These are phyloP conservation scores for Alternaria viburni DNA, from an alignment of 2,329 filamentous ascomycete species.

Conservation along the genomic window DNA sequence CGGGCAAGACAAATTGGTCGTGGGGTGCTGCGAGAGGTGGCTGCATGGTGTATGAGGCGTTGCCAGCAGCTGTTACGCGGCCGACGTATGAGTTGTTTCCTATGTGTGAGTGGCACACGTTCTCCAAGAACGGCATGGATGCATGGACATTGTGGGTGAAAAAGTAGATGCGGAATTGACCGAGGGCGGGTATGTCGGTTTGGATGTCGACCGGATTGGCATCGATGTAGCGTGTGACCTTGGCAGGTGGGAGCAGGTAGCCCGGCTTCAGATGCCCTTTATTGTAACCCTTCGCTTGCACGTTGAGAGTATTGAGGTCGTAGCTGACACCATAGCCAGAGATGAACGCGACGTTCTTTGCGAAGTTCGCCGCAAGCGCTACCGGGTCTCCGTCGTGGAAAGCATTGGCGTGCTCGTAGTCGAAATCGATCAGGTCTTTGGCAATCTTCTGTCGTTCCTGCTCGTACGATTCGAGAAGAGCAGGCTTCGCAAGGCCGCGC, in stretches of 20 bases:
- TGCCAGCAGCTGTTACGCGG: constrained; percentile 65
- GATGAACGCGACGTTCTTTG: constrained; percentile 74
- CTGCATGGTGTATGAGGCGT: constrained; percentile 66
- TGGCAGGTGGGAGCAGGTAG: constrained; percentile 67
- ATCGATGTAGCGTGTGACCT: constrained; percentile 76
- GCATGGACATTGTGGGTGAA: constrained; percentile 68
- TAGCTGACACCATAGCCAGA: constrained; percentile 75
- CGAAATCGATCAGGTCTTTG: constrained; percentile 53
- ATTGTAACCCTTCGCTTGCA: constrained; percentile 60
- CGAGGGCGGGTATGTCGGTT: constrained; percentile 77
- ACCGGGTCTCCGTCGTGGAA: constrained; percentile 67
- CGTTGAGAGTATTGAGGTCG: constrained; percentile 67
- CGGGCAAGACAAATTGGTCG: constrained; percentile 70
- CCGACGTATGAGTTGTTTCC: constrained; percentile 62
- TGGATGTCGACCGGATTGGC: constrained; percentile 80
- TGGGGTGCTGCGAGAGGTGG: constrained; percentile 64
- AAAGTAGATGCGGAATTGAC: constrained; percentile 78
- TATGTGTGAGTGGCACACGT: constrained; percentile 63
- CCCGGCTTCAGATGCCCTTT: constrained; percentile 52
- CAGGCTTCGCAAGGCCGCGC: constrained; percentile 47
- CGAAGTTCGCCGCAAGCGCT: constrained; percentile 71
- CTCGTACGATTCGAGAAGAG: constrained; percentile 50
- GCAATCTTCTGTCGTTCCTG: constrained; percentile 53
- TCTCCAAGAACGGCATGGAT: constrained; percentile 63
- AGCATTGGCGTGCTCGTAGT: constrained; percentile 58